phyloP scores from a whole-genome alignment of 78 protist species.

The Emiliania huxleyi region DNA sequence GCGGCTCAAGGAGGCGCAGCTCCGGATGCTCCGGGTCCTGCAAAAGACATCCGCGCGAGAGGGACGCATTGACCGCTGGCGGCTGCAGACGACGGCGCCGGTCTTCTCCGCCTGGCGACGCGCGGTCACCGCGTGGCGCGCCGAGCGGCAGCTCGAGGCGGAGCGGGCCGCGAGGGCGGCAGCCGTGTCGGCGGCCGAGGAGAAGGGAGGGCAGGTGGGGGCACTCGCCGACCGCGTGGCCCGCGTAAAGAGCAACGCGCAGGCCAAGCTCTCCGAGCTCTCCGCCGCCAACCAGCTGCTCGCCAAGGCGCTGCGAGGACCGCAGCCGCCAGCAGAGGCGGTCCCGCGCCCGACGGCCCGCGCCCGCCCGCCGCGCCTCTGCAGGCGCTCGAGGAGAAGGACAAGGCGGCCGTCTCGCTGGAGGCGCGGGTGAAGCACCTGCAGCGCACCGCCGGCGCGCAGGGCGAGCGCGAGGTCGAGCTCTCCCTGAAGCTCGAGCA shows the following conservation, averaged over 20 bases:
- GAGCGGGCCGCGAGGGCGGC: not conserved
- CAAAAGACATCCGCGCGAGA: not conserved
- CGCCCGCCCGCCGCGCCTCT: no score
- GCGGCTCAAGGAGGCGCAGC: not conserved
- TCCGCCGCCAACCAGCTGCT: not conserved
- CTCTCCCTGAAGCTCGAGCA: not conserved
- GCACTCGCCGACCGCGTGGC: not conserved
- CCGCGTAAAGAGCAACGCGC: not conserved
- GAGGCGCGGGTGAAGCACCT: not conserved
- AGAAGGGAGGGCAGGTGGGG: not conserved
- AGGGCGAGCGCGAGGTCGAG: not conserved
- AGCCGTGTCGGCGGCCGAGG: not conserved
- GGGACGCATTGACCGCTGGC: not conserved
- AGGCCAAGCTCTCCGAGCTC: not conserved
- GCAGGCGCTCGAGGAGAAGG: not conserved
- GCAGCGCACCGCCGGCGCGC: not conserved
- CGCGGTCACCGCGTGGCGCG: not conserved
- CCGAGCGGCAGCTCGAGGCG: not conserved
- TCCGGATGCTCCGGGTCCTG: not conserved
- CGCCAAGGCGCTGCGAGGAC: not conserved
- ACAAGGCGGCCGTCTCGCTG: not conserved
- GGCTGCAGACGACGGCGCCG: not conserved
- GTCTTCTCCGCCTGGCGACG: slow-evolving; percentile 1
- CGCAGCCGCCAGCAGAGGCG: no score
- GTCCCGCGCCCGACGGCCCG: no score